These are phyloP conservation scores for Selaginella tamariscina DNA, from an alignment of 75 land plant species.

Conservation along the genomic window DNA sequence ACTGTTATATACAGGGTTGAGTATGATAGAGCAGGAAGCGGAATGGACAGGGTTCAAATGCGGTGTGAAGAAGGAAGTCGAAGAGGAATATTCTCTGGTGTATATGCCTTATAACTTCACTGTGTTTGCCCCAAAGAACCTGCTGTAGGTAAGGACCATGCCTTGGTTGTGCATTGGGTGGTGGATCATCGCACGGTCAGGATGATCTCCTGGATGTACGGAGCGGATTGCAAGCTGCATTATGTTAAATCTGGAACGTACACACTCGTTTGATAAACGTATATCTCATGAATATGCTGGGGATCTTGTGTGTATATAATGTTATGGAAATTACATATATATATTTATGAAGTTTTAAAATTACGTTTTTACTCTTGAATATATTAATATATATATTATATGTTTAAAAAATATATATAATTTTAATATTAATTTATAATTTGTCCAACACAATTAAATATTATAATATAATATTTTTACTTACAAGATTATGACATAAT, in stretches of 20 bases:
- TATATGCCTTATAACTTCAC: slow-evolving; percentile 29
- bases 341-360: too few relatives aligned
- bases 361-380: too few relatives aligned
- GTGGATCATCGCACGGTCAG: slow-evolving; percentile 27
- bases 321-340: too few relatives aligned
- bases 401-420: too few relatives aligned
- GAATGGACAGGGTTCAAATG: slow-evolving; percentile 35
- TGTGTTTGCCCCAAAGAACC: slow-evolving; percentile 21
- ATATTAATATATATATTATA: too few relatives aligned
- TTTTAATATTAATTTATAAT: too few relatives aligned
- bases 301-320: too few relatives aligned
- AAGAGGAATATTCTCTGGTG: slow-evolving; percentile 18
- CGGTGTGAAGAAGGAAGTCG: slow-evolving; percentile 21
- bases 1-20: slow-evolving; percentile 15
- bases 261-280: too few relatives aligned
- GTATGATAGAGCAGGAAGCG: slow-evolving; percentile 17
- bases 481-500: too few relatives aligned
- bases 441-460: too few relatives aligned
- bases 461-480: too few relatives aligned
- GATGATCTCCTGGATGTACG: slow-evolving; percentile 26
- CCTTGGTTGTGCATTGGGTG: slow-evolving; percentile 28
- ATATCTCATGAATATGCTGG: too few relatives aligned
- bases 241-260: slow-evolving; percentile 31
- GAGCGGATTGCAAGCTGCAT: slow-evolving; percentile 28
- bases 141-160: slow-evolving; percentile 27